Evolutionary conservation across 805 yeast genomes (phyloP), one percentile per base, ranked within the genome.

Genomic region (Wickerhamiella hasegawae): DNA sequence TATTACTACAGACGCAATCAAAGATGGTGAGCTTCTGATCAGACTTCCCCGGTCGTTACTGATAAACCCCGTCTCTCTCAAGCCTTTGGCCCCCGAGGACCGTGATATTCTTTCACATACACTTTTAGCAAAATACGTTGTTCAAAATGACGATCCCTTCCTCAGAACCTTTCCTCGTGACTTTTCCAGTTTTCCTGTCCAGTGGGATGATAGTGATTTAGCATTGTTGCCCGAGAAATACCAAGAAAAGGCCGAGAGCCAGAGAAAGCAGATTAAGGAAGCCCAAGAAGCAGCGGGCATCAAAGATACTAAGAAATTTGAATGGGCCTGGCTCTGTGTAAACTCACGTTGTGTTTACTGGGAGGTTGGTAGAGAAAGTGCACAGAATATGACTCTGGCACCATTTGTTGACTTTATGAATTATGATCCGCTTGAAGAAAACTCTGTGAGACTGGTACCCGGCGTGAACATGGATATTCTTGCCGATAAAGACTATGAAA

Each of bases 311-410:
- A 18, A 20, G 6, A 11, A 29, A 3, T 76, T 67, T 44, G 47
- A 75, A 9, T 73, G 82, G 70, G 71, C 79, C 0, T 87, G 94
- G 93, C 64, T 80, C 47, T 75, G 87, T 47, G 80, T 85, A 38
- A 87, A 90, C 52, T 77, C 96, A 2, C 74, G 98, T 57, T 87
- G 97, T 53, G 60, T 87, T 4, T 85, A 83, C 52, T 74, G 76
- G 75, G 65, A 68, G 3, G 55, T 81, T 2, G 74, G 79, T 1
- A 63, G 67, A 32, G 65, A 67, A 65, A 66, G 38, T 2, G 68
- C 59, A 18, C 82, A 77, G 44, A 77, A 80, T 52, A 75, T 87
- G 59, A 82, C 97, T 2, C 59, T 87, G 70, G 96, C 87, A 0
- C 98, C 98, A 0, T 76, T 63, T 42, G 84, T 85, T 18, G 98